Base-by-base conservation (phyloP, 1,284 basidiomycete species). In the Anthracocystis setariae region DNA sequence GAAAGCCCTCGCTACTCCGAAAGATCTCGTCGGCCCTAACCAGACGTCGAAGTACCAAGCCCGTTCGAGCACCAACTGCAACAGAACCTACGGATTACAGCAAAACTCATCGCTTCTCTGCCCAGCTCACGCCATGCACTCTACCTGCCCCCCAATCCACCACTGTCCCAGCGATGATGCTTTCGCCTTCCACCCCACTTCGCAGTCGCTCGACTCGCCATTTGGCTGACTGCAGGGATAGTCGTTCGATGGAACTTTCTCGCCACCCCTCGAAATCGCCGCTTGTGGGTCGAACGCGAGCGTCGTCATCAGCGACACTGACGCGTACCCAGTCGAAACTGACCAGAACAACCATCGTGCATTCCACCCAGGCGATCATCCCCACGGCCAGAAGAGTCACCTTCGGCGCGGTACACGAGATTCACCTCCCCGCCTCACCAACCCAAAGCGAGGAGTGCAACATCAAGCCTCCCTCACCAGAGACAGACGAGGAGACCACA, bases 21-120 rank as follows among this genome's bases (percentile, higher is more conserved):
- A 54, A 46, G 24, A 32, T 54, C 37, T 38, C 42, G 4, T 20
- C 39, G 17, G 39, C 33, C 20, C 13, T 54, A 5, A 24, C n/a
- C 2, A 5, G 27, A 32, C 48, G 25, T 27, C n/a, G 18, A 24
- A 33, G 21, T 12, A n/a, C n/a, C 17, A 24, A 29, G n/a, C 3
- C n/a, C 23, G 27, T 8, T 17, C 5, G 21, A 10, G 18, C 20
- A 7, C 12, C 40, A 5, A n/a, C 44, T 1, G n/a, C 27, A 15
- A 35, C 5, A 3, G 25, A 21, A 15, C 24, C 51, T 25, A 54
- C 51, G 20, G 51, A 54, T 24, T 54, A 54, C 37, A 46, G 43
- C 43, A 54, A 40, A 17, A 8, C 24, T 10, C 24, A 24, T 32
- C 48, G 39, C 25, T 21, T 42, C 29, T 29, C 29, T 5, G 33